phyloP scores from a whole-genome alignment of 306 rosid genomes.

The Fragaria iinumae region DNA sequence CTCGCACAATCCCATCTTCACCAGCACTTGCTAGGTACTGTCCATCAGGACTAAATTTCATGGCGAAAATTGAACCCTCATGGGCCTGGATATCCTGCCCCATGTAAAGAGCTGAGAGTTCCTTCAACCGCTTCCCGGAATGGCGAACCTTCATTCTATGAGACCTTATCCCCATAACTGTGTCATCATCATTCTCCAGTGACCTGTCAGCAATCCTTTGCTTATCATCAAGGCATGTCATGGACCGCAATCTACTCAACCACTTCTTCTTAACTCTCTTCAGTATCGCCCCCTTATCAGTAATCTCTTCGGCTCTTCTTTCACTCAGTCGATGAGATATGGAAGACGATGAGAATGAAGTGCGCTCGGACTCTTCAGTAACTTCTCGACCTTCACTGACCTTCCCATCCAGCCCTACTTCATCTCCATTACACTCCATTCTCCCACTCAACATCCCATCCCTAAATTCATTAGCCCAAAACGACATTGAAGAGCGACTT shows the following conservation, averaged over 20 bases:
- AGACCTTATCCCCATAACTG: constrained; percentile 41
- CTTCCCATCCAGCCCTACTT: constrained; percentile 28
- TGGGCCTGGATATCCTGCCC: constrained; percentile 94
- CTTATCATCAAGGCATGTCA: constrained; percentile 58
- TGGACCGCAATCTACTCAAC: constrained; percentile 61
- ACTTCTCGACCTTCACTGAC: constrained; percentile 34
- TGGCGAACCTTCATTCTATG: constrained; percentile 76
- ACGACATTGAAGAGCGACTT: constrained; percentile 50
- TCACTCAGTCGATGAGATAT: constrained; percentile 33
- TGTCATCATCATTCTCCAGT: constrained; percentile 19
- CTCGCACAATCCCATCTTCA: constrained; percentile 73
- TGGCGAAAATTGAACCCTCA: constrained; percentile 73
- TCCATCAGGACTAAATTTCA: constrained; percentile 98
- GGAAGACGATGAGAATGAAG: constrained; percentile 34
- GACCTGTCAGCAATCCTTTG: constrained; percentile 36
- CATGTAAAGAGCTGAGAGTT: constrained; percentile 83
- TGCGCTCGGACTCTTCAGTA: constrained; percentile 28
- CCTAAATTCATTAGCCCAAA: constrained; percentile 29
- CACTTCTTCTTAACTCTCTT: constrained; percentile 53
- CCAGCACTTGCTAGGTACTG: constrained; percentile 92
- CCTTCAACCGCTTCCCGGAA: constrained; percentile 58
- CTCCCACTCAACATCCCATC: constrained; percentile 28
- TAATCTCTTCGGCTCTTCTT: constrained; percentile 29
- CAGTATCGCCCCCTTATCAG: constrained; percentile 4
- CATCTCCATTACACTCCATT: constrained; percentile 35